Evolutionary conservation across 192 early-diverging fungal genomes (phyloP).

Genomic region (Neocallimastix lanati): DNA sequence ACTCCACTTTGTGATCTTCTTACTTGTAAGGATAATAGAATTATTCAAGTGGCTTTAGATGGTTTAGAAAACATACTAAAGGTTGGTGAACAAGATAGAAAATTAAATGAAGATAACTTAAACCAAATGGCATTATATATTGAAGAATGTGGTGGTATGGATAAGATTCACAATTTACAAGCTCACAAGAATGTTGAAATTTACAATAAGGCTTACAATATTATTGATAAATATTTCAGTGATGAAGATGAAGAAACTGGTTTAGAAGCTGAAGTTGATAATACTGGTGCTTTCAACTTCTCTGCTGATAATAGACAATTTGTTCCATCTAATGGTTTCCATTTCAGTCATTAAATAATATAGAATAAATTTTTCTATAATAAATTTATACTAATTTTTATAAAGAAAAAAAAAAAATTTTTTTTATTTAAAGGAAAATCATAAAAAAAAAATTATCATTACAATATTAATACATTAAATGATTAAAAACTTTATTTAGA

Average conservation of each 20-base stretch:
- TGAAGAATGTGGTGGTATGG: constrained; percentile 88
- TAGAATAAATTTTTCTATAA: not conserved
- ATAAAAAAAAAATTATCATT: too few relatives aligned
- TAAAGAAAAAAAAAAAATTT: too few relatives aligned
- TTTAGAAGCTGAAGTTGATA: not conserved
- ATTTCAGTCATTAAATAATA: not conserved
- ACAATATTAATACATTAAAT: too few relatives aligned
- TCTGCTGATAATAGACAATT: not conserved
- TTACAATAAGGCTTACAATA: constrained; percentile 86
- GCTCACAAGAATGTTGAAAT: constrained; percentile 89
- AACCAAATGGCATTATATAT: constrained; percentile 80
- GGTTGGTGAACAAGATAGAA: constrained; percentile 77
- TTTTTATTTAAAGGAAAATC: too few relatives aligned
- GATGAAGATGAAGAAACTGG: not conserved
- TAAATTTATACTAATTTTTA: too few relatives aligned
- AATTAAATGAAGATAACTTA: constrained; percentile 19
- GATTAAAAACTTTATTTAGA: too few relatives aligned
- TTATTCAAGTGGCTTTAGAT: constrained; percentile 88
- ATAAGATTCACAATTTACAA: constrained; percentile 87
- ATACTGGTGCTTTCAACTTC: not conserved
- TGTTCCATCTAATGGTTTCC: not conserved
- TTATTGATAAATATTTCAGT: constrained; percentile 59
- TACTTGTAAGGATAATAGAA: constrained; percentile 79
- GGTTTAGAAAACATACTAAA: constrained; percentile 95
- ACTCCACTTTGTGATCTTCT: constrained; percentile 89